Base-by-base conservation (phyloP, 208 protist species). In the Leptomonas pyrrhocoris region DNA sequence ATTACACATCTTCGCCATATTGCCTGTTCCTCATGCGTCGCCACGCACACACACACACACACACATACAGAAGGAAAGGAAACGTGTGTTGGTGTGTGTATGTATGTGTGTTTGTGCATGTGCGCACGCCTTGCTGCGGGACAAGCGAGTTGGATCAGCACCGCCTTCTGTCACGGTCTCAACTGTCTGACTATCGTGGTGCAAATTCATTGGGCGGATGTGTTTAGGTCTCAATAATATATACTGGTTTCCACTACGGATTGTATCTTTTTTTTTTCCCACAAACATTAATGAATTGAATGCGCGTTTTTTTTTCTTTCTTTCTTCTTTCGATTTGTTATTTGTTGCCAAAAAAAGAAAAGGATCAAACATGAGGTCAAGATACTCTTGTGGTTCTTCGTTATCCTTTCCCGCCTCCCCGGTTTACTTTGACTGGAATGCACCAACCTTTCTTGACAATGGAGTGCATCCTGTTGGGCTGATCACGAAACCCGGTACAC, bases 231-330 rank as follows among this genome's bases (percentile, higher is more conserved):
- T 48, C 16, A 7, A 48, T 48, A 15, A 6, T 15, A 21, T 34
- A 70, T 55, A 9, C 25, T 53, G 49, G 54, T 71, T 63, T 66
- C 23, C n/a, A 48, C n/a, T 55, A 36, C 45, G 25, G 57, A 6
- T 40, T 57, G 31, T 34, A 19, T 11, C 59, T 46, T 30, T 7
- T 48, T 48, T 7, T 19, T 48, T 7, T 48, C 16, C 3, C 16
- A 48, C 43, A n/a, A 48, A n/a, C 43, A 48, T 3, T 3, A 48
- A 48, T 48, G 43, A 28, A 42, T 9, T 38, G 34, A 42, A 38
- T 6, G 11, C 42, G 18, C 23, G 27, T 18, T 45, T 31, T 46
- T 73, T 49, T 73, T 49, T 31, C 45, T 49, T 48, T 49, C 49
- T 51, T 48, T 49, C 38, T 64, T 60, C 18, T 46, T 60, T 60